These are phyloP conservation scores for Aspergillus oerlinghausenensis DNA, from an alignment of 2,329 filamentous ascomycete genomes.

Conservation along the genomic window DNA sequence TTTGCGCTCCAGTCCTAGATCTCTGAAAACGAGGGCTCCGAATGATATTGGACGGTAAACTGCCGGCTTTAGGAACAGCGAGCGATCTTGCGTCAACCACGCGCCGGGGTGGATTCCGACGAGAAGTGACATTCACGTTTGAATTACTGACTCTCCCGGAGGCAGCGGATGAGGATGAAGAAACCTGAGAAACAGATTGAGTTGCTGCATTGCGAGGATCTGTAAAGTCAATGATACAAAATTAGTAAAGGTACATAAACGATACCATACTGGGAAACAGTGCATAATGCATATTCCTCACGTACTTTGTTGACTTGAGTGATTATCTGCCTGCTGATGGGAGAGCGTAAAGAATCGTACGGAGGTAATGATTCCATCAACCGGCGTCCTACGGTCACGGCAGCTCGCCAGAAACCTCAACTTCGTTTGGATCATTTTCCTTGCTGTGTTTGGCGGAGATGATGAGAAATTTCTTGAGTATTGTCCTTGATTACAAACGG, in stretches of 20 bases:
- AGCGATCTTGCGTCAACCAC: slow-evolving; percentile 36
- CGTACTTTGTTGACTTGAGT: slow-evolving; percentile 21
- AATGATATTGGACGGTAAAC: slow-evolving; percentile 27
- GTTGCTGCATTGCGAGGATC: not conserved
- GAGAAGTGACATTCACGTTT: slow-evolving; percentile 11
- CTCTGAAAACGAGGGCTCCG: slow-evolving; percentile 24
- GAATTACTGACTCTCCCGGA: slow-evolving; percentile 10
- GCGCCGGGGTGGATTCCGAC: slow-evolving; percentile 21
- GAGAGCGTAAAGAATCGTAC: slow-evolving; percentile 26
- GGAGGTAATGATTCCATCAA: slow-evolving; percentile 10
- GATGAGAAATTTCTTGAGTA: not conserved
- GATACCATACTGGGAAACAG: not conserved
- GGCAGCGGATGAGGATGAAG: slow-evolving; percentile 1
- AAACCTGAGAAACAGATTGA: not conserved
- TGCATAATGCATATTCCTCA: slow-evolving; percentile 1
- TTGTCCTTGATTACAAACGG: not conserved
- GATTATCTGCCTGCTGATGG: slow-evolving; percentile 12
- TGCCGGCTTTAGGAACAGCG: slow-evolving; percentile 25
- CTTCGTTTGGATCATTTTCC: slow-evolving; percentile 27
- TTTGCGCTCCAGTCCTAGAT: slow-evolving; percentile 14
- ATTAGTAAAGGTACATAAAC: not conserved
- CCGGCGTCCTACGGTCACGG: slow-evolving; percentile 10
- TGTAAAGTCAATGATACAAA: not conserved
- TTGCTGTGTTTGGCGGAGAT: not conserved
- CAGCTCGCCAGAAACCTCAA: slow-evolving; percentile 2